Percentiles rank a stretch among this genome's conserved stretches.
These are phyloP conservation scores for Chrysoporthe cubensis DNA, from an alignment of 2,329 filamentous ascomycete genomes.

Conservation along the genomic window DNA sequence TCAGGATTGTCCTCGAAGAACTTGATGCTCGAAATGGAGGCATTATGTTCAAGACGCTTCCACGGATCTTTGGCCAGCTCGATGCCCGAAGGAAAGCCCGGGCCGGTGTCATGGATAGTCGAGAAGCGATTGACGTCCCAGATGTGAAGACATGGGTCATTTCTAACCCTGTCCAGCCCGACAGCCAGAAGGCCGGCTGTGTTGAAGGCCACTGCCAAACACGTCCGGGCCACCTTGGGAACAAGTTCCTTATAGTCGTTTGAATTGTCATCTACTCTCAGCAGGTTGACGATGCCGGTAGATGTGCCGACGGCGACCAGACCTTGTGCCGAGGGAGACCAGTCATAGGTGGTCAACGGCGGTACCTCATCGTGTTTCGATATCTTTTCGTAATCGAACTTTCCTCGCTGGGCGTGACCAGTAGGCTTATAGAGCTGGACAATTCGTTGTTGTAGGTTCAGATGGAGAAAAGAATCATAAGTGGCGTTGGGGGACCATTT, in stretches of 20 bases:
- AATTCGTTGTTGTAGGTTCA: slow-evolving; percentile 66
- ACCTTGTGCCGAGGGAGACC: slow-evolving; percentile 64
- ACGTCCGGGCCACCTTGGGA: slow-evolving; percentile 76
- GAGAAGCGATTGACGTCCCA: slow-evolving; percentile 74
- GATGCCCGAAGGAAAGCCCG: slow-evolving; percentile 55
- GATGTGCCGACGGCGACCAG: slow-evolving; percentile 76
- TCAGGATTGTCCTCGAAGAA: slow-evolving; percentile 81
- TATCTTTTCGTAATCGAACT: slow-evolving; percentile 61
- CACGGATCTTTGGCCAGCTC: slow-evolving; percentile 59
- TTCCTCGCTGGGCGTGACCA: slow-evolving; percentile 59
- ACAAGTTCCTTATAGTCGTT: slow-evolving; percentile 68
- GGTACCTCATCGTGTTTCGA: slow-evolving; percentile 67
- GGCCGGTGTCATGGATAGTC: slow-evolving; percentile 45
- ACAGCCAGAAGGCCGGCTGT: slow-evolving; percentile 73
- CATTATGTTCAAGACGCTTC: slow-evolving; percentile 64
- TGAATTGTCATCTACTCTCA: slow-evolving; percentile 72
- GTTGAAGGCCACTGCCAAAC: slow-evolving; percentile 82
- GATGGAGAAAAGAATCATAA: slow-evolving; percentile 65
- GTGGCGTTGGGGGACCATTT: slow-evolving; percentile 67
- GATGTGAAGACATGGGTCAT: slow-evolving; percentile 80
- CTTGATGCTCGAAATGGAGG: slow-evolving; percentile 80
- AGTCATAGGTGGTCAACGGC: slow-evolving; percentile 67
- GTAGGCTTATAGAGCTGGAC: slow-evolving; percentile 67
- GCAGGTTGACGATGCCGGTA: slow-evolving; percentile 74
- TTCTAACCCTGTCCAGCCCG: slow-evolving; percentile 78